Conservation (phyloP, 192 early-diverging fungal genomes). For the Gonapodya prolifera region DNA sequence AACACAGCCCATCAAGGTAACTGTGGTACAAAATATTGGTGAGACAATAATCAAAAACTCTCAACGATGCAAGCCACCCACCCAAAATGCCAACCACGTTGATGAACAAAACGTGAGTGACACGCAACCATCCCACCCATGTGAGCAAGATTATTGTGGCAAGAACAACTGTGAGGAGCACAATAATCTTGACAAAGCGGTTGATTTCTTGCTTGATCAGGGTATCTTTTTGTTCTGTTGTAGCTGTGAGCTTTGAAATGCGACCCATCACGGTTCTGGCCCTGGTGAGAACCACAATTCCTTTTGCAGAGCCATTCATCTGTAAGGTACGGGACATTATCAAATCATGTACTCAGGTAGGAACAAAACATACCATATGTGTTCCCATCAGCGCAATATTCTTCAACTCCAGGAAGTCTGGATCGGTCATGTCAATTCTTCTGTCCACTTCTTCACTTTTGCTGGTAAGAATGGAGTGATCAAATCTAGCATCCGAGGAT, state of each 20-base stretch:
- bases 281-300: slow-evolving; percentile 64
- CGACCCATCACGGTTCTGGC: slow-evolving; percentile 65
- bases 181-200: slow-evolving; percentile 58
- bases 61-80: slow-evolving; percentile 58
- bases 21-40: neutral
- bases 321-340: slow-evolving; percentile 18
- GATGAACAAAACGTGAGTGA: slow-evolving; percentile 40
- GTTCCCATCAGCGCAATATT: slow-evolving; percentile 73
- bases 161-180: slow-evolving; percentile 32
- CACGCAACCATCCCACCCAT: slow-evolving; percentile 44
- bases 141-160: slow-evolving; percentile 31
- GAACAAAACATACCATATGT: neutral
- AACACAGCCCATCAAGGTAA: neutral
- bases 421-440: slow-evolving; percentile 48
- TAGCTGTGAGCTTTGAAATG: slow-evolving; percentile 46
- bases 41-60: neutral
- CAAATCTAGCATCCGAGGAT: slow-evolving; percentile 56
- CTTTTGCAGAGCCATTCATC: slow-evolving; percentile 55
- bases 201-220: slow-evolving; percentile 48
- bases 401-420: slow-evolving; percentile 61
- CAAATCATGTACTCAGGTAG: neutral
- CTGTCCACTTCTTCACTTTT: slow-evolving; percentile 52
- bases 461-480: slow-evolving; percentile 69
- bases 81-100: slow-evolving; percentile 10
- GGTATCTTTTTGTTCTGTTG: slow-evolving; percentile 24